A percentile compares a stretch with the other conserved stretches of the same genome.
These are phyloP conservation scores for Coemansia umbellata DNA, from an alignment of 192 early-diverging fungal genomes.

Conservation along the genomic window DNA sequence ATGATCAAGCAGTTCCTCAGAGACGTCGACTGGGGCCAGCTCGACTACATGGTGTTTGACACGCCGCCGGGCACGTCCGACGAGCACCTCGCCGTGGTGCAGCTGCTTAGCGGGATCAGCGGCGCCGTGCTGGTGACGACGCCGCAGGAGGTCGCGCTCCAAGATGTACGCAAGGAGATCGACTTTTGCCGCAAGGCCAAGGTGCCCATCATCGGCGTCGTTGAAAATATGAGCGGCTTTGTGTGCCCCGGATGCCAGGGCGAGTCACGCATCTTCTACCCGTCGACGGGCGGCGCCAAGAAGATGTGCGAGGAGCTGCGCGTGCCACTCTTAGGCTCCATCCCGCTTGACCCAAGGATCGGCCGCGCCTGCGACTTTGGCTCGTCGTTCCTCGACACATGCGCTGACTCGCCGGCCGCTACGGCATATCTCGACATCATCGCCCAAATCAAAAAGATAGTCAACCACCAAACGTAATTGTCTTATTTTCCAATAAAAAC, in stretches of 20 bases:
- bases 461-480: neutral
- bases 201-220: conserved; percentile 85
- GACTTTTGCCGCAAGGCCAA: conserved; percentile 82
- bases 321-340: conserved; percentile 63
- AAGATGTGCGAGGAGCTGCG: conserved; percentile 62
- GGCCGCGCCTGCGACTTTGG: conserved; percentile 85
- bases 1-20: conserved; percentile 93
- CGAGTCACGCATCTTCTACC: conserved; percentile 71
- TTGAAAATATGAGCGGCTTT: conserved; percentile 98
- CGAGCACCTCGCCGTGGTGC: conserved; percentile 88
- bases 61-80: conserved; percentile 98
- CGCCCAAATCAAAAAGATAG: conserved; percentile 7
- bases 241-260: conserved; percentile 85
- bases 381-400: conserved; percentile 82
- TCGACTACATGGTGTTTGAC: conserved; percentile 92
- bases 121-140: conserved; percentile 93
- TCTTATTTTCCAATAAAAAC: neutral
- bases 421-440: conserved; percentile 63
- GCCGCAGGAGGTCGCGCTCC: conserved; percentile 82
- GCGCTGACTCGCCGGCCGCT: conserved; percentile 84
- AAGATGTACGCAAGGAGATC: conserved; percentile 95
- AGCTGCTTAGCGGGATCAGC: conserved; percentile 73
- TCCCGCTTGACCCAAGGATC: conserved; percentile 75
- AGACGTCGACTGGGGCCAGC: conserved; percentile 89
- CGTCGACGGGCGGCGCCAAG: conserved; percentile 71